phyloP scores from a whole-genome alignment of 495 filamentous ascomycete genomes.

The Aspergillus ostianus region DNA sequence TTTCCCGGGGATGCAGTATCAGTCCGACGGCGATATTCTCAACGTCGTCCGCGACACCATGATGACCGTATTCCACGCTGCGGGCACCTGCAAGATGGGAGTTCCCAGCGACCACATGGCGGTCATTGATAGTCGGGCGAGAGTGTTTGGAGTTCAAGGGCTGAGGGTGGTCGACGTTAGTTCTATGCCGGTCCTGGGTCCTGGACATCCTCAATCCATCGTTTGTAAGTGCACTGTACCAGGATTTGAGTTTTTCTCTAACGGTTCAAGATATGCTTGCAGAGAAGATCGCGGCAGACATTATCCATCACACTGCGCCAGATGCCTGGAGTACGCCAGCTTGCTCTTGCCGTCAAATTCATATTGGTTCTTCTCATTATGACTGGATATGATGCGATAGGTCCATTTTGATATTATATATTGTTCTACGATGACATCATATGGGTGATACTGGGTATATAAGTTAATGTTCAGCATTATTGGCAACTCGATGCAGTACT shows the following conservation, averaged over 20 bases:
- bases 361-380: not conserved
- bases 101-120: slow-evolving; percentile 42
- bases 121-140: slow-evolving; percentile 51
- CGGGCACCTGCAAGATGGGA: slow-evolving; percentile 54
- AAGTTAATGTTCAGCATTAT: not conserved
- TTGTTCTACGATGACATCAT: not conserved
- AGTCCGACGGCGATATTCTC: slow-evolving; percentile 53
- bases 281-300: slow-evolving; percentile 60
- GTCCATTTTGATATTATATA: not conserved
- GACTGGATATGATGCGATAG: not conserved
- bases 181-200: slow-evolving; percentile 54
- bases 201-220: slow-evolving; percentile 54
- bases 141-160: slow-evolving; percentile 50
- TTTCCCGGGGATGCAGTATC: slow-evolving; percentile 46
- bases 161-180: slow-evolving; percentile 61
- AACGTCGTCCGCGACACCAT: slow-evolving; percentile 37
- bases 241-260: not conserved
- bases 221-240: slow-evolving; percentile 38
- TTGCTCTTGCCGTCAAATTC: not conserved
- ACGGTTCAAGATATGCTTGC: slow-evolving; percentile 48
- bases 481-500: not conserved
- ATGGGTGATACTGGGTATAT: not conserved
- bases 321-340: not conserved
- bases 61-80: slow-evolving; percentile 54
- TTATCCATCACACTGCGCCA: slow-evolving; percentile 24